Conservation (phyloP, 2,329 filamentous ascomycete genomes). For the Geosmithia putterillii region DNA sequence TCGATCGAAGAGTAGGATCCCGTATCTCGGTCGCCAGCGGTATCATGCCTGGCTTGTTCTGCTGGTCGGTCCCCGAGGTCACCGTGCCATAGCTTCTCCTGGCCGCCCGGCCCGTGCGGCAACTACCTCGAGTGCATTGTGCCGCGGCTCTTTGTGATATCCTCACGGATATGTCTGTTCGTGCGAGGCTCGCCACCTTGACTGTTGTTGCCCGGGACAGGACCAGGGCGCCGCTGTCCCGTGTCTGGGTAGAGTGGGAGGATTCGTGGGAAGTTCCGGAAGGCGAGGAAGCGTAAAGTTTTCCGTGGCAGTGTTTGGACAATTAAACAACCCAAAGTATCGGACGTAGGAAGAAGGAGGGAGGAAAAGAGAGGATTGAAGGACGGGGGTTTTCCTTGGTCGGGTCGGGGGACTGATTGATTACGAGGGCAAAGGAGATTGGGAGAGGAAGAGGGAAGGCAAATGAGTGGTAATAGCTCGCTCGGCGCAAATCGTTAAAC, state of each 20-base stretch:
- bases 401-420: not conserved
- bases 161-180: conserved; percentile 30
- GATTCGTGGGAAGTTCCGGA: not conserved
- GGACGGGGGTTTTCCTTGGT: not conserved
- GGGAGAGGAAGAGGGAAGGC: not conserved
- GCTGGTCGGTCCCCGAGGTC: conserved; percentile 8
- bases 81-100: conserved; percentile 18
- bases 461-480: not conserved
- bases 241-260: not conserved
- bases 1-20: conserved; percentile 9
- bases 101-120: conserved; percentile 22
- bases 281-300: not conserved
- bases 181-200: conserved; percentile 22
- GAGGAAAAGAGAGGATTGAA: not conserved
- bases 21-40: conserved; percentile 8
- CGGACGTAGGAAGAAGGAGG: not conserved
- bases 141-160: conserved; percentile 21
- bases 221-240: not conserved
- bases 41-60: conserved; percentile 9
- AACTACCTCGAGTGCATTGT: conserved; percentile 28
- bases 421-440: not conserved
- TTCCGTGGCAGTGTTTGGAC: not conserved
- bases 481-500: not conserved
- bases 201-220: conserved; percentile 5
- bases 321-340: not conserved